Conservation (phyloP, 1,284 basidiomycete genomes). For the Rhodotorula sp. region DNA sequence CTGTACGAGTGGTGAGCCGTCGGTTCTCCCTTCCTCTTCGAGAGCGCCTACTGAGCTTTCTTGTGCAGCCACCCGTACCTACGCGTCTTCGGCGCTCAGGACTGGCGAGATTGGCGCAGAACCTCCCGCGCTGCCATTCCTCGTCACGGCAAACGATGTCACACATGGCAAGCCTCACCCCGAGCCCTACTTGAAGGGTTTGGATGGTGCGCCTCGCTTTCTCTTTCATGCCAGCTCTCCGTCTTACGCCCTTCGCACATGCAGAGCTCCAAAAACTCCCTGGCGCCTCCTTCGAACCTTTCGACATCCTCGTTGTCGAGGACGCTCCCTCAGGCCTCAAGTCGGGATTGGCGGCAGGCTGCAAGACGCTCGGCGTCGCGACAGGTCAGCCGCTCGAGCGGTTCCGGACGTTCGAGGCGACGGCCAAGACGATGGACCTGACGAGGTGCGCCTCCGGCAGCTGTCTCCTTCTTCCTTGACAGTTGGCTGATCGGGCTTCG, state of each 20-base stretch:
- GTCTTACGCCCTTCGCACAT: too few species aligned
- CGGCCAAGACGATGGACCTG: conserved; percentile 33
- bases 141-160: conserved; percentile 74
- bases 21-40: neutral
- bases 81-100: conserved; percentile 40
- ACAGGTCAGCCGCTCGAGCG: conserved; percentile 62
- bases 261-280: conserved; percentile 18
- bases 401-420: conserved; percentile 33
- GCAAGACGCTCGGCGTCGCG: conserved; percentile 59
- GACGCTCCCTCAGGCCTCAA: conserved; percentile 76
- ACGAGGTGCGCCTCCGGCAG: conserved; percentile 7
- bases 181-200: conserved; percentile 64
- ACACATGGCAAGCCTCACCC: conserved; percentile 73
- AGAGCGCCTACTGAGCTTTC: neutral
- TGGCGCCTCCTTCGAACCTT: conserved; percentile 17
- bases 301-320: conserved; percentile 56
- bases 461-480: neutral
- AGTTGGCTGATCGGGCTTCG: too few species aligned
- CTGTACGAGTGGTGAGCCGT: conserved; percentile 35
- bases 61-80: conserved; percentile 35
- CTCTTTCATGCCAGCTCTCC: neutral
- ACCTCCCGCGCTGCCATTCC: conserved; percentile 39
- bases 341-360: conserved; percentile 70
- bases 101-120: conserved; percentile 33
- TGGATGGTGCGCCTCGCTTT: conserved; percentile 43